These are phyloP conservation scores for Tulasnella calospora DNA, from an alignment of 768 basidiomycete species.

Conservation along the genomic window DNA sequence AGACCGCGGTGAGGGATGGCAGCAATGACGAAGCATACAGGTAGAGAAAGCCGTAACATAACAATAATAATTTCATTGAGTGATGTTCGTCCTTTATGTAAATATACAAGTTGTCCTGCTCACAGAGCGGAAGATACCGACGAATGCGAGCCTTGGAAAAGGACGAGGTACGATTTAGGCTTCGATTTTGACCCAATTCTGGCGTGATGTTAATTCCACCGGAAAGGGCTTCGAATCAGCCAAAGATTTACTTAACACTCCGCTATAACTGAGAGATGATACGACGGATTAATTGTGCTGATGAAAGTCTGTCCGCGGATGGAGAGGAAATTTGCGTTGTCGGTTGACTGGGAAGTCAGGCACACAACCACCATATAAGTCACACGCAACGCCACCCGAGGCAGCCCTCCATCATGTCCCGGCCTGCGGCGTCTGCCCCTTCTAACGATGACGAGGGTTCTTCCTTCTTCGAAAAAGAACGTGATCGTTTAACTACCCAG, in stretches of 20 bases:
- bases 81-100: constrained; percentile 18
- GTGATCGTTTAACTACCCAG: constrained; percentile 66
- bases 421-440: not conserved
- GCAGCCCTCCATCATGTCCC: not conserved
- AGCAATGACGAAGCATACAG: not conserved
- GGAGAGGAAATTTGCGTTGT: not conserved
- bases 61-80: not conserved
- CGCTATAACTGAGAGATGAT: not conserved
- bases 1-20: not conserved
- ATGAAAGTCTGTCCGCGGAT: not conserved
- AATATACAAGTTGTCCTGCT: constrained; percentile 14
- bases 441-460: constrained; percentile 36
- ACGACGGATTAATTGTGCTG: not conserved
- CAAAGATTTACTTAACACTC: not conserved
- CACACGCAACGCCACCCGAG: not conserved
- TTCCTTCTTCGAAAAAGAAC: constrained; percentile 73
- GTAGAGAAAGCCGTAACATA: not conserved
- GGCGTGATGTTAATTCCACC: constrained; percentile 7
- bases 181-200: constrained; percentile 19
- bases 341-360: not conserved
- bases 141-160: constrained; percentile 15
- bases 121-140: constrained; percentile 15
- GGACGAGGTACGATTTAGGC: constrained; percentile 14
- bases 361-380: not conserved
- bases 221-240: constrained; percentile 23